Conservation (phyloP, 2,329 filamentous ascomycete species). For the Trichoderma sp. region DNA sequence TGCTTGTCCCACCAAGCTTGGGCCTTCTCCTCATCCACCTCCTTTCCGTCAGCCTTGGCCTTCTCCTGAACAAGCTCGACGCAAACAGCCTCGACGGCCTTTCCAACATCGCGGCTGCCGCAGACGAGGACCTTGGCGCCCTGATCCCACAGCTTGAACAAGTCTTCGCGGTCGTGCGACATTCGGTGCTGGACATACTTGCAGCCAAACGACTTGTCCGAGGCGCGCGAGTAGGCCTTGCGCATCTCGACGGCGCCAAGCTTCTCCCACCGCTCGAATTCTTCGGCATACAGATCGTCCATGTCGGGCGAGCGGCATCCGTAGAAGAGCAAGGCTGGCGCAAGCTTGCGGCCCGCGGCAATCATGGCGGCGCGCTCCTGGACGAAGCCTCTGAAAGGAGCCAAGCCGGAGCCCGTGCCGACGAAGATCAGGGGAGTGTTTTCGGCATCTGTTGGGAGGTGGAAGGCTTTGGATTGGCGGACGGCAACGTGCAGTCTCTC, state of each 20-base stretch:
- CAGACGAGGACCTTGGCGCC: slow-evolving; percentile 62
- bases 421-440: slow-evolving; percentile 51
- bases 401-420: slow-evolving; percentile 54
- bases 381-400: slow-evolving; percentile 61
- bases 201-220: slow-evolving; percentile 45
- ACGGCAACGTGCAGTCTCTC: slow-evolving; percentile 51
- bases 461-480: slow-evolving; percentile 45
- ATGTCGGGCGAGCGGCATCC: slow-evolving; percentile 55
- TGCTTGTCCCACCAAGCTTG: slow-evolving; percentile 48
- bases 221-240: slow-evolving; percentile 53
- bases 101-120: slow-evolving; percentile 53
- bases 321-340: slow-evolving; percentile 62
- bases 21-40: slow-evolving; percentile 39
- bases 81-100: slow-evolving; percentile 43
- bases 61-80: slow-evolving; percentile 36
- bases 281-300: slow-evolving; percentile 60
- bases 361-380: slow-evolving; percentile 57
- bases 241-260: slow-evolving; percentile 59
- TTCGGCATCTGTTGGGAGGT: slow-evolving; percentile 45
- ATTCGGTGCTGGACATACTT: slow-evolving; percentile 48
- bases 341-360: slow-evolving; percentile 50
- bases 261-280: slow-evolving; percentile 57
- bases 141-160: slow-evolving; percentile 39
- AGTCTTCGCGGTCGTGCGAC: slow-evolving; percentile 35
- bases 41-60: slow-evolving; percentile 30